Evolutionary conservation across 2,329 filamentous ascomycete species (phyloP).

Genomic region (Sclerotinia spermophila): DNA sequence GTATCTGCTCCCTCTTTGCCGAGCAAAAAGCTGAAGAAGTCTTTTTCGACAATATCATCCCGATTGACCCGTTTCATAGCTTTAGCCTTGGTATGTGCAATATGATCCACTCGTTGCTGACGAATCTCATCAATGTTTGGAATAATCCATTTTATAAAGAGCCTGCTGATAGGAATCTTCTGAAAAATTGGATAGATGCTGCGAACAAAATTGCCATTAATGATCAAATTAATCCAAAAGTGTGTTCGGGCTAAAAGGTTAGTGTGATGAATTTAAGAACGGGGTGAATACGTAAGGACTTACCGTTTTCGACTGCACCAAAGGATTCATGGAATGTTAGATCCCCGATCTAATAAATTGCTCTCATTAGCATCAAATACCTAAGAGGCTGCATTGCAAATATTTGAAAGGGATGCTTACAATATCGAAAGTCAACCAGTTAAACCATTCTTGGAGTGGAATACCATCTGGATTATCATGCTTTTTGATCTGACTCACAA

Average conservation of each 20-base stretch:
- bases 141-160: constrained; percentile 10
- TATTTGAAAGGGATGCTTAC: neutral
- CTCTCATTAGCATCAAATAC: neutral
- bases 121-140: constrained; percentile 12
- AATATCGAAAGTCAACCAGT: constrained; percentile 16
- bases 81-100: constrained; percentile 3
- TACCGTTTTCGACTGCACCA: constrained; percentile 10
- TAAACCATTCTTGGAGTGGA: constrained; percentile 6
- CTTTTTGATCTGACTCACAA: constrained; percentile 4
- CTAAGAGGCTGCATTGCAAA: neutral
- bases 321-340: constrained; percentile 7
- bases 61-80: neutral
- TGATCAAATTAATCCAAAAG: constrained; percentile 8
- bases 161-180: constrained; percentile 1
- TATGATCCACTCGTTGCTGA: neutral
- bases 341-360: neutral
- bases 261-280: neutral
- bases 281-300: neutral
- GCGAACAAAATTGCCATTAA: constrained; percentile 1
- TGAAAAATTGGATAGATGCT: neutral
- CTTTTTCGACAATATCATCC: neutral
- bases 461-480: neutral
- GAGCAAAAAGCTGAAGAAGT: constrained; percentile 10
- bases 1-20: constrained; percentile 1
- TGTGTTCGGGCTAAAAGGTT: neutral